Conservation (phyloP, 2,329 filamentous ascomycete genomes). For the Pestalotiopsis sp. region DNA sequence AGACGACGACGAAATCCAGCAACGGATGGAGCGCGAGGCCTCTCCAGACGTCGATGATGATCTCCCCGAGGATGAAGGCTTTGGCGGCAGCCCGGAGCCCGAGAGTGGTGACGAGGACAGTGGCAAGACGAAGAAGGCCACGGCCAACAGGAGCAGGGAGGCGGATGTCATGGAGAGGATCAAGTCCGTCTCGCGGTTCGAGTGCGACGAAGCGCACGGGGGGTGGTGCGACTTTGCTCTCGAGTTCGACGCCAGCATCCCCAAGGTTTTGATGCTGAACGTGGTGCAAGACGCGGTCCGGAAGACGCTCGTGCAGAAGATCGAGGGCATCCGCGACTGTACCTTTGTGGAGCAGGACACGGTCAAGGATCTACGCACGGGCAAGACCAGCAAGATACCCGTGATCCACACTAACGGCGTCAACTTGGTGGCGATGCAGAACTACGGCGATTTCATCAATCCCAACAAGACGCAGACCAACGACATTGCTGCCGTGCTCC, state of each 20-base stretch:
- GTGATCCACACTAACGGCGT: conserved; percentile 81
- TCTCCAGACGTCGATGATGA: conserved; percentile 62
- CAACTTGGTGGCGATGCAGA: conserved; percentile 89
- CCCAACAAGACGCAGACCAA: conserved; percentile 88
- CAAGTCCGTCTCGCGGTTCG: conserved; percentile 73
- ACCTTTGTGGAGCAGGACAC: conserved; percentile 66
- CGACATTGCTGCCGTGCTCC: conserved; percentile 84
- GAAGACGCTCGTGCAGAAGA: conserved; percentile 83
- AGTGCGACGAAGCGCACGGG: conserved; percentile 75
- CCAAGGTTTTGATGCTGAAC: conserved; percentile 92
- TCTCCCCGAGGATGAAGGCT: conserved; percentile 55
- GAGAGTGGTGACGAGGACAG: conserved; percentile 42
- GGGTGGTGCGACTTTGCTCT: conserved; percentile 80
- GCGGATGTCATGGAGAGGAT: conserved; percentile 66
- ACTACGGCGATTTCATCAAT: conserved; percentile 83
- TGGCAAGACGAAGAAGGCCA: conserved; percentile 28
- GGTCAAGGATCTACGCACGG: conserved; percentile 47
- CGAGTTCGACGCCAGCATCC: conserved; percentile 76
- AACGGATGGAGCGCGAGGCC: conserved; percentile 61
- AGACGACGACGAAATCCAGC: conserved; percentile 78
- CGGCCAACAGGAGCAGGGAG: conserved; percentile 53
- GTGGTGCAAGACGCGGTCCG: conserved; percentile 82
- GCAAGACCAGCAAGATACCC: conserved; percentile 50
- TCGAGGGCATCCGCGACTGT: conserved; percentile 75
- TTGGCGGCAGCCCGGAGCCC: conserved; percentile 51